phyloP scores from a whole-genome alignment of 176 grass and related monocot genomes.

The Microstegium vimineum region DNA sequence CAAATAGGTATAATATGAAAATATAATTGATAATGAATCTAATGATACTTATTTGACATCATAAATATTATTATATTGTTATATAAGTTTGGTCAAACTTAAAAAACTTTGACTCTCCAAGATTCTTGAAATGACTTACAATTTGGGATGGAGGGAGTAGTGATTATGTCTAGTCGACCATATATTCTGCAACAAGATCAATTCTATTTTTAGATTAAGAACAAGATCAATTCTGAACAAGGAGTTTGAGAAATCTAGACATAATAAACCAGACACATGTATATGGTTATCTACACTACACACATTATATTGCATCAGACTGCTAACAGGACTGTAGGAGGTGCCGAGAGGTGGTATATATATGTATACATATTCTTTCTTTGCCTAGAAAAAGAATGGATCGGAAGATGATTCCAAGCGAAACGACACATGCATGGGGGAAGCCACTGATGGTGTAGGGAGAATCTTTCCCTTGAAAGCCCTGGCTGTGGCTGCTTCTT shows the following conservation, averaged over 20 bases:
- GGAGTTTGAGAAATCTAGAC: background rate
- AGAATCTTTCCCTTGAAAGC: slow-evolving; percentile 20
- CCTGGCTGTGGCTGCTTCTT: background rate
- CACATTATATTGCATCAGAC: background rate
- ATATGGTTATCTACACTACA: background rate
- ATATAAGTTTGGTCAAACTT: too few relatives aligned
- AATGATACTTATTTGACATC: too few relatives aligned
- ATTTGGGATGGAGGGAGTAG: too few relatives aligned
- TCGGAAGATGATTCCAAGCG: background rate
- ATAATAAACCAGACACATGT: background rate
- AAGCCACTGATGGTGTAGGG: slow-evolving; percentile 4
- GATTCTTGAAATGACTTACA: too few relatives aligned
- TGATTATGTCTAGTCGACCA: background rate
- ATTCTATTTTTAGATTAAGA: too few relatives aligned
- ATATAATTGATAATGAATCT: too few relatives aligned
- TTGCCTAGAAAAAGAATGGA: background rate
- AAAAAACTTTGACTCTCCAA: too few relatives aligned
- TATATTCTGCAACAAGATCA: background rate
- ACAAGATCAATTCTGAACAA: background rate
- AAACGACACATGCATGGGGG: background rate
- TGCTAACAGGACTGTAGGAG: background rate
- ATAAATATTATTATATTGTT: too few relatives aligned
- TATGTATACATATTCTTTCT: background rate
- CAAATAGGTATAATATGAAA: too few relatives aligned
- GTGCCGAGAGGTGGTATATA: too few relatives aligned